These are phyloP conservation scores for Arxiozyma telluris DNA, from an alignment of 1,139 yeast genomes.

Conservation along the genomic window DNA sequence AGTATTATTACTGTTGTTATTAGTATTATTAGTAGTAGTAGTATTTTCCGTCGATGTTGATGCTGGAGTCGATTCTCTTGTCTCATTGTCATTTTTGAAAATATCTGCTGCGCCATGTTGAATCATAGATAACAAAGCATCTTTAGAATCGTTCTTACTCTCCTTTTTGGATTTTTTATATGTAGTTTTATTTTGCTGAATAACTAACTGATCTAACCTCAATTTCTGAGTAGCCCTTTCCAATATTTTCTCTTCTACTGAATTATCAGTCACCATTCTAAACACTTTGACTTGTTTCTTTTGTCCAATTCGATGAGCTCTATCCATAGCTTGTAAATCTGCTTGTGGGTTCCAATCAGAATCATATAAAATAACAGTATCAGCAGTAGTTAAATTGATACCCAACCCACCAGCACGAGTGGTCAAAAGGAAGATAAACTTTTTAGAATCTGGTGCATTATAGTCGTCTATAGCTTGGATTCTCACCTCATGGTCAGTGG, in stretches of 20 bases:
- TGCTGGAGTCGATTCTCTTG: slow-evolving; percentile 24
- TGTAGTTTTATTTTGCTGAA: slow-evolving; percentile 75
- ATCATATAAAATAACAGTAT: slow-evolving; percentile 80
- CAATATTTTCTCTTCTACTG: slow-evolving; percentile 90
- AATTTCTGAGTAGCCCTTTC: slow-evolving; percentile 94
- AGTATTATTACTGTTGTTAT: slow-evolving; percentile 14
- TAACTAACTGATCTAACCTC: slow-evolving; percentile 86
- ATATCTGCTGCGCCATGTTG: slow-evolving; percentile 93
- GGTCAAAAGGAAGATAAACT: slow-evolving; percentile 77
- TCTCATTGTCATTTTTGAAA: slow-evolving; percentile 39
- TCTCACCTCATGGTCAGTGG: slow-evolving; percentile 89
- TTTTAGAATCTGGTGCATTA: slow-evolving; percentile 71
- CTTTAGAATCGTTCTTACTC: slow-evolving; percentile 52
- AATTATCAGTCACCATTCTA: slow-evolving; percentile 87
- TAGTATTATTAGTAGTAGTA: slow-evolving; percentile 8
- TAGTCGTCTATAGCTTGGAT: slow-evolving; percentile 86
- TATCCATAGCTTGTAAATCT: slow-evolving; percentile 96
- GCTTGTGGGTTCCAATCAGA: slow-evolving; percentile 99
- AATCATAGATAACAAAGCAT: slow-evolving; percentile 85
- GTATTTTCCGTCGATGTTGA: slow-evolving; percentile 14
- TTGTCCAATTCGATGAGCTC: slow-evolving; percentile 97
- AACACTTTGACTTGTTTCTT: slow-evolving; percentile 90
- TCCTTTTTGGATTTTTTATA: slow-evolving; percentile 33
- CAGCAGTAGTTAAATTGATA: slow-evolving; percentile 87
- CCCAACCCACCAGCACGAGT: slow-evolving; percentile 98